Conservation (phyloP, 2,329 filamentous ascomycete species). For the Didymellaceae sp. region DNA sequence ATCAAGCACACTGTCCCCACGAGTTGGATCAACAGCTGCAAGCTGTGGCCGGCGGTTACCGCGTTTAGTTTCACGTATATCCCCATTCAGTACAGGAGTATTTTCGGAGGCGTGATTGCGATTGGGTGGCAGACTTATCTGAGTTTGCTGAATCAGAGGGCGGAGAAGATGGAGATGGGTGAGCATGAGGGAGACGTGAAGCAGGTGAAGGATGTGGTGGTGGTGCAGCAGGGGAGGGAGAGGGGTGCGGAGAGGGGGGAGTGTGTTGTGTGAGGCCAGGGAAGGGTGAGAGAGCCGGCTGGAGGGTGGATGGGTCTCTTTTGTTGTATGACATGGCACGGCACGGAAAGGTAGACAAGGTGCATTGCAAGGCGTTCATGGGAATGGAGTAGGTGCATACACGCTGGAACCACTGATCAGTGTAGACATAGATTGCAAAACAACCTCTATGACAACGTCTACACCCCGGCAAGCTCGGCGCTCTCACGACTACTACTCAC, state of each 20-base stretch:
- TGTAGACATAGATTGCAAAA: too few species aligned
- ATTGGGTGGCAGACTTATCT: constrained; percentile 95
- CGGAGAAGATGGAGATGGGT: constrained; percentile 63
- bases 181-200: constrained; percentile 21
- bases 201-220: background rate
- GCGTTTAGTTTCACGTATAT: constrained; percentile 89
- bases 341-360: background rate
- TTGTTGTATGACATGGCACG: constrained; percentile 18
- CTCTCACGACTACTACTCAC: too few species aligned
- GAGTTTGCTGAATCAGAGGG: constrained; percentile 76
- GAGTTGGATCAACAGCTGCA: constrained; percentile 79
- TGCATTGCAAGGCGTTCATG: constrained; percentile 21
- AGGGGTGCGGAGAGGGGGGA: constrained; percentile 19
- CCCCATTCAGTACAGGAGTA: constrained; percentile 76
- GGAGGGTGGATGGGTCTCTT: too few species aligned
- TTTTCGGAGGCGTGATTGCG: constrained; percentile 78
- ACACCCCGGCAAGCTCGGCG: background rate
- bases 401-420: too few species aligned
- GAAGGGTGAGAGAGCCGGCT: background rate
- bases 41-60: constrained; percentile 87
- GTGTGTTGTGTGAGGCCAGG: constrained; percentile 17
- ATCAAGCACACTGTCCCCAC: constrained; percentile 77
- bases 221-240: constrained; percentile 5
- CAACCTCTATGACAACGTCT: too few species aligned
- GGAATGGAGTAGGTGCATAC: too few species aligned